These are phyloP conservation scores for Tricholoma sp. DNA, from an alignment of 768 basidiomycete genomes.

Conservation along the genomic window DNA sequence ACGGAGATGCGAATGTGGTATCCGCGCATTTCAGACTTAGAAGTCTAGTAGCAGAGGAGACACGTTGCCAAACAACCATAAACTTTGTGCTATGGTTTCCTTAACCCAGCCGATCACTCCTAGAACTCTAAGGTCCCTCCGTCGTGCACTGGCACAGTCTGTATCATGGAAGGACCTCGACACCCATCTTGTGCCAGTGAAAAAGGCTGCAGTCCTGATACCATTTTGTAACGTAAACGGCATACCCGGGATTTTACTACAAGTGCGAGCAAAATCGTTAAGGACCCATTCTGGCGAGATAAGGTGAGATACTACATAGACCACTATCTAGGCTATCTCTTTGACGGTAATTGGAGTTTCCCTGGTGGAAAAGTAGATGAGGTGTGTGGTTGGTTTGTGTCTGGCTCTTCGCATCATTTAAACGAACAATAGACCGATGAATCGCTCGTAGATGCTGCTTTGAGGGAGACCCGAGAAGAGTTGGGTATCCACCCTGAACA, in stretches of 20 bases:
- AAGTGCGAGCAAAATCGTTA: slow-evolving; percentile 61
- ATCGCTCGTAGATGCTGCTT: slow-evolving; percentile 55
- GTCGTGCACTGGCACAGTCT: slow-evolving; percentile 12
- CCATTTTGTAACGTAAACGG: slow-evolving; percentile 72
- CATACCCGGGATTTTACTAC: slow-evolving; percentile 63
- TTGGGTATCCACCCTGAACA: slow-evolving; percentile 55
- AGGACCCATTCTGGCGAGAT: slow-evolving; percentile 79
- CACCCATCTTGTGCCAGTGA: neutral
- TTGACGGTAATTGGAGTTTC: slow-evolving; percentile 41
- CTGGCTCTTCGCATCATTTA: neutral
- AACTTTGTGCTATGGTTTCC: slow-evolving; percentile 13
- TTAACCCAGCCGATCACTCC: slow-evolving; percentile 36
- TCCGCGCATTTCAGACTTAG: slow-evolving; percentile 43
- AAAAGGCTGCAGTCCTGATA: slow-evolving; percentile 67
- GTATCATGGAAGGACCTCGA: slow-evolving; percentile 3
- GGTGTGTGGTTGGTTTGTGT: slow-evolving; percentile 26
- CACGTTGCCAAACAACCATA: slow-evolving; percentile 7
- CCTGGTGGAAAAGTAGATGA: slow-evolving; percentile 71
- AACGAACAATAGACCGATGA: slow-evolving; percentile 31
- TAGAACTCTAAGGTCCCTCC: slow-evolving; percentile 27
- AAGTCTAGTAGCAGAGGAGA: no score
- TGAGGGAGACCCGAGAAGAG: slow-evolving; percentile 75
- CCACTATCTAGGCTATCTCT: neutral
- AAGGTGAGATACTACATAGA: slow-evolving; percentile 39
- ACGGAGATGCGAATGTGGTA: slow-evolving; percentile 39